Evolutionary conservation across 139 green algal species (phyloP), one percentile per base, ranked within the genome.

Genomic region (Coccomyxa sp.): DNA sequence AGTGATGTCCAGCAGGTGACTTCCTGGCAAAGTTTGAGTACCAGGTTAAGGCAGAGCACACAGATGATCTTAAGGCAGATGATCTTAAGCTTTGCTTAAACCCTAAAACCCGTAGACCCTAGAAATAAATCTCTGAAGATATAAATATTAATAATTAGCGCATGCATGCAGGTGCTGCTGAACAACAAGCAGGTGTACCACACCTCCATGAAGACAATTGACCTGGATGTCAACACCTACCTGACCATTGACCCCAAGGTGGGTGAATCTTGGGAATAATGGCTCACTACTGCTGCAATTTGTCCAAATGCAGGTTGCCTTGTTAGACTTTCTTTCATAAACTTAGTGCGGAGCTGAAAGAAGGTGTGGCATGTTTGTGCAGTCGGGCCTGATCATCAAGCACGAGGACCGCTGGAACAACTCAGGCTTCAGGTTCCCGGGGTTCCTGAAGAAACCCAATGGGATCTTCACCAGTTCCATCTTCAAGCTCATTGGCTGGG

Each of bases 111-210:
- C n/a, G n/a, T n/a, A n/a, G n/a, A n/a, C n/a, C n/a, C n/a, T n/a
- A n/a, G n/a, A n/a, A n/a, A n/a, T n/a, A n/a, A n/a, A n/a, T n/a
- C n/a, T n/a, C n/a, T n/a, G n/a, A n/a, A n/a, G n/a, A n/a, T n/a
- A n/a, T n/a, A n/a, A n/a, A n/a, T n/a, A n/a, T n/a, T n/a, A n/a
- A n/a, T n/a, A n/a, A n/a, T n/a, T n/a, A n/a, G n/a, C n/a, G n/a
- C n/a, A n/a, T 32, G 13, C 30, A 63, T 80, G 31, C 32, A 80
- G 76, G 76, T 80, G 30, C 30, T 60, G 32, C 23, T 80, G 16
- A n/a, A 80, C 76, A 80, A 80, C 76, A 30, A 66, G 76, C 76
- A 80, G 32, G 31, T 59, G 14, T 80, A 80, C 76, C 76, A 80
- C 31, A 28, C 30, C 11, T 80, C 76, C 14, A 58, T 63, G 76